Evolutionary conservation across 2,329 filamentous ascomycete genomes (phyloP), one percentile per base, ranked within the genome.

Genomic region (Grosmannia clavigera): DNA sequence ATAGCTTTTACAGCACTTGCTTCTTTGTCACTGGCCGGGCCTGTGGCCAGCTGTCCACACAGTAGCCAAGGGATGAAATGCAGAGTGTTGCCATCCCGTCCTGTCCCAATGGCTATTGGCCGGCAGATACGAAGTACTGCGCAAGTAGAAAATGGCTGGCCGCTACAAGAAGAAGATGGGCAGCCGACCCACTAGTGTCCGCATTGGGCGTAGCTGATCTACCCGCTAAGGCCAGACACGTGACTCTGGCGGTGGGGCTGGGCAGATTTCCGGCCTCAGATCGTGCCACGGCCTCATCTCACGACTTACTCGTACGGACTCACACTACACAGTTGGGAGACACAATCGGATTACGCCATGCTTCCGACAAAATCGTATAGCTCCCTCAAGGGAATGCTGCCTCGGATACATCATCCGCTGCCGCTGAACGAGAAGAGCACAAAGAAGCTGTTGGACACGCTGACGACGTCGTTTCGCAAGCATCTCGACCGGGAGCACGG

Each of bases 401-500:
- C 74, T 9, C 70, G 70, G 53, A 73, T 79, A 55, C 79, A 83
- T 66, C 78, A 81, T 55, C 80, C 81, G 7, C 69, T 79, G 2
- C 75, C 78, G 1, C 70, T 84, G 48, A 78, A 72, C 53, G 70
- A 72, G 52, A 73, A 75, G 59, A 78, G 82, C 60, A 78, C 79
- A 31, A 75, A 80, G 62, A 77, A 78, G 65, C 75, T 84, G 10
- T 78, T 83, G 63, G 74, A 81, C 59, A 75, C 76, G 40, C 74
- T 84, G 58, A 84, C 81, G 57, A 70, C 73, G 6, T 83, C 81
- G 2, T 84, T 84, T 67, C 76, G 81, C 58, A 75, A 75, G 59
- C 78, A 82, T 35, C 77, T 84, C n/a, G 80, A 83, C 65, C 74
- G 71, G 52, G 81, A 84, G 66, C 78, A 84, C 65, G 80, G 80